A percentile compares a stretch with the other conserved stretches of the same genome.
Conservation (phyloP, 352 stramenopile species). For the Phytophthora lateralis region DNA sequence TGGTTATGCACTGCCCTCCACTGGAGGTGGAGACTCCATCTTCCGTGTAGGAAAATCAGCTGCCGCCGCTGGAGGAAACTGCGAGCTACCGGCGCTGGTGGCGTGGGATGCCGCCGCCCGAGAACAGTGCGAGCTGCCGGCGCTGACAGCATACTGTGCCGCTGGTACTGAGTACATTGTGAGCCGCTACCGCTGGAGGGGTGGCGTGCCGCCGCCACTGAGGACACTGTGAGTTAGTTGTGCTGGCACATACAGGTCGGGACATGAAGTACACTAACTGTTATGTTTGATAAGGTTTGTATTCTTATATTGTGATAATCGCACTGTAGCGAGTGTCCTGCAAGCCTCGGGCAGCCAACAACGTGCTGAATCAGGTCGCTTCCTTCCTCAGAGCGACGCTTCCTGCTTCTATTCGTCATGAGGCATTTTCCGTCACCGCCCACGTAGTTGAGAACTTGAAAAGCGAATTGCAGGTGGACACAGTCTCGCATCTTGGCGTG, state of each 20-base stretch:
- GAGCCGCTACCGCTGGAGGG: too few relatives aligned
- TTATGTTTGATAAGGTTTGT: not conserved
- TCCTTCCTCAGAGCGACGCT: not conserved
- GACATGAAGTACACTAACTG: not conserved
- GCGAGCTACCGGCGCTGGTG: not conserved
- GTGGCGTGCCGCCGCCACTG: too few relatives aligned
- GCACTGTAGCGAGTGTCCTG: not conserved
- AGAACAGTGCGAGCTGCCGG: not conserved
- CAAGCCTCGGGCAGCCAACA: not conserved
- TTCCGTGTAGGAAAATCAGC: too few relatives aligned
- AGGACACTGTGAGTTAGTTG: too few relatives aligned
- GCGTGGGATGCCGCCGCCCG: not conserved
- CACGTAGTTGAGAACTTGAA: not conserved
- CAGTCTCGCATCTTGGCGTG: conserved; percentile 1
- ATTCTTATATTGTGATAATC: not conserved
- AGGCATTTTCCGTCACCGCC: not conserved
- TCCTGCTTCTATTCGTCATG: not conserved
- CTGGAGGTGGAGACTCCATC: too few relatives aligned
- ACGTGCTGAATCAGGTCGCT: not conserved
- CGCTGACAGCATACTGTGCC: too few relatives aligned
- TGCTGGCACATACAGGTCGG: not conserved
- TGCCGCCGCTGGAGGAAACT: not conserved
- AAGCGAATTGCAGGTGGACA: not conserved
- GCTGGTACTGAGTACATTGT: too few relatives aligned
- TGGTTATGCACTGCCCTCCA: not conserved